Percentiles rank a stretch among this genome's conserved stretches.
These are phyloP conservation scores for Micractinium conductrix DNA, from an alignment of 139 green algal genomes.

Conservation along the genomic window DNA sequence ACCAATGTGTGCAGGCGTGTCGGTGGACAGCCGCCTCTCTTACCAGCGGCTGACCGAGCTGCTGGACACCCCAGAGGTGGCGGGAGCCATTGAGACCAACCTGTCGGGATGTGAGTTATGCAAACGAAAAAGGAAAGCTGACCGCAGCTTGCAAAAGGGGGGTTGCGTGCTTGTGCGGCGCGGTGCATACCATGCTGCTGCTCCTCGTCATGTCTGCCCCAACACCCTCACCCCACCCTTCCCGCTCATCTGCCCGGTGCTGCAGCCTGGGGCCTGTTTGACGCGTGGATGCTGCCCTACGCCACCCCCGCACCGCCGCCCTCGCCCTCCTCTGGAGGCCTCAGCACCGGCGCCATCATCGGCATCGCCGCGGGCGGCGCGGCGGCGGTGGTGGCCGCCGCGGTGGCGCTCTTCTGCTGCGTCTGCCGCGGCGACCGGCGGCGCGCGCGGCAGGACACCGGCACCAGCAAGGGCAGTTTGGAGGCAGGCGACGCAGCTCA, in stretches of 20 bases:
- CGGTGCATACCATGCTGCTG: not conserved
- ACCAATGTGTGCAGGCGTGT: no score
- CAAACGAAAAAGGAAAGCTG: no score
- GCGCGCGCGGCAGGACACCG: not conserved
- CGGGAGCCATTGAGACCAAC: not conserved
- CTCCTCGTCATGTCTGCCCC: not conserved
- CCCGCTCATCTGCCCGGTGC: no score
- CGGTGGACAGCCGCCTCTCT: not conserved
- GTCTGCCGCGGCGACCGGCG: slow-evolving; percentile 4
- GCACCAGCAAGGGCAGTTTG: not conserved
- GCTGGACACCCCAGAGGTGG: not conserved
- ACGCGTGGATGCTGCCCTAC: slow-evolving; percentile 5
- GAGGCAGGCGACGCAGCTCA: not conserved
- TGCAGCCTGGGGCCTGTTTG: not conserved
- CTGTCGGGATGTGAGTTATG: not conserved
- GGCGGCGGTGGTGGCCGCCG: slow-evolving; percentile 16
- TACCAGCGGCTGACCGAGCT: not conserved
- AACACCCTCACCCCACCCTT: not conserved
- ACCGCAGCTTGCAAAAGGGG: not conserved
- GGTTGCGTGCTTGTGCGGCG: not conserved
- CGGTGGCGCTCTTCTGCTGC: slow-evolving; percentile 16
- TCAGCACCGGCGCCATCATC: slow-evolving; percentile 30
- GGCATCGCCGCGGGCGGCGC: slow-evolving; percentile 37
- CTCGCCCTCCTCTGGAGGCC: no score
- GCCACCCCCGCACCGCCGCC: not conserved